Base-by-base conservation (phyloP, 345 rosid genomes). In the Hibiscus mutabilis region DNA sequence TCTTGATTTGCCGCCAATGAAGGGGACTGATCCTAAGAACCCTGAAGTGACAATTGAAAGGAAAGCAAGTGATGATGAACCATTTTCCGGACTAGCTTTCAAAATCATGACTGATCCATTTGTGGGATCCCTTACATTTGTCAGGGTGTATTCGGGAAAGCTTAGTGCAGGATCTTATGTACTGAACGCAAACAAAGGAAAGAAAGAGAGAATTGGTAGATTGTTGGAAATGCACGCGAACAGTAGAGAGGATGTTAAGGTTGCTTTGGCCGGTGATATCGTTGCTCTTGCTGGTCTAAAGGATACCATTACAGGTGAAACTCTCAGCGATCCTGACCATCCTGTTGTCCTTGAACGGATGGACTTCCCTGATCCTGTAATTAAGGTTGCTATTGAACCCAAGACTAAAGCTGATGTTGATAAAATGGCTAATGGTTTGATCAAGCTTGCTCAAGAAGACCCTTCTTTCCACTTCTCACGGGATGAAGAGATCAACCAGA, bases 321-420 rank as follows among this genome's bases (percentile, higher is more conserved):
- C 98, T 10, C 81, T 91, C 14, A 80, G 87, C 64, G 96, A 91
- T 72, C 78, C 96, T 4, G 96, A 91, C 47, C 76, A 75, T 76
- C 97, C 93, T 0, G 76, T 94, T 47, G 84, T 91, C 56, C 99
- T 94, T 47, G 97, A 94, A 77, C 82, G 95, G 57, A 94, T 94
- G 99, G 97, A 91, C 82, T 95, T 95, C 86, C 99, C 97, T 18
- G 97, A 95, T 82, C 97, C 97, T 25, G 99, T 95, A 66, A 95
- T 95, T 69, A 95, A 95, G 86, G 93, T 95, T 53, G 97, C 97
- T 6, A 95, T 95, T 68, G 99, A 95, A 78, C 97, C 99, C 25
- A 91, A 91, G 84, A 91, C 99, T 18, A 95, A 95, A 87, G 97
- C 99, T 8, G 97, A 95, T 68, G 74, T 90, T 10, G 97, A 92